These are phyloP conservation scores for Verticillium isaacii DNA, from an alignment of 2,329 filamentous ascomycete genomes.

Conservation along the genomic window DNA sequence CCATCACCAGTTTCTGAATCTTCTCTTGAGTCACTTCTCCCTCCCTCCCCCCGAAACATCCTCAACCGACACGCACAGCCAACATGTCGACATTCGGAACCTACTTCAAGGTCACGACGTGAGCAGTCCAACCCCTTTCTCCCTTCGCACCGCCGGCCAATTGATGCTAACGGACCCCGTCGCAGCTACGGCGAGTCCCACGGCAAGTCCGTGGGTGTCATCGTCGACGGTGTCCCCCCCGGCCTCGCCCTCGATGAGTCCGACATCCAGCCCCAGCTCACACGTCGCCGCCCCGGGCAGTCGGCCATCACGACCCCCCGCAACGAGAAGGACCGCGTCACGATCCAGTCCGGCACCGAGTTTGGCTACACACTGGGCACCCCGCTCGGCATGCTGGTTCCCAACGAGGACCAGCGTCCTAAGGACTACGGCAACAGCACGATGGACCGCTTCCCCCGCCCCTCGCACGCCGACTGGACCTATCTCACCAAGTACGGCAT, in stretches of 20 bases:
- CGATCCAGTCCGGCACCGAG: constrained; percentile 91
- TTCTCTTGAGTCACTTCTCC: constrained; percentile 10
- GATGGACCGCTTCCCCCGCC: constrained; percentile 87
- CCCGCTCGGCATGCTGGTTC: constrained; percentile 80
- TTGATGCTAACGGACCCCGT: neutral
- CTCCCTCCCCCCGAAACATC: neutral
- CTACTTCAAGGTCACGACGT: constrained; percentile 79
- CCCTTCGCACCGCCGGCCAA: constrained; percentile 4
- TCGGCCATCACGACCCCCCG: constrained; percentile 85
- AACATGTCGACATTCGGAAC: constrained; percentile 85
- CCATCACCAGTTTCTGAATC: constrained; percentile 2
- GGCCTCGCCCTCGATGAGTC: constrained; percentile 79
- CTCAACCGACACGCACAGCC: constrained; percentile 10
- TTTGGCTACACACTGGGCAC: constrained; percentile 86
- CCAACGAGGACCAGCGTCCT: constrained; percentile 89
- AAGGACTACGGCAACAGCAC: constrained; percentile 87
- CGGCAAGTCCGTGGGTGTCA: constrained; percentile 89
- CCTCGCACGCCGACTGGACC: constrained; percentile 93
- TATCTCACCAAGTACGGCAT: constrained; percentile 97
- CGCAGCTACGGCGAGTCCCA: constrained; percentile 61
- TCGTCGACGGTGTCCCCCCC: constrained; percentile 88
- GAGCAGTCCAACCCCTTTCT: constrained; percentile 27
- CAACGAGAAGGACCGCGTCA: constrained; percentile 85
- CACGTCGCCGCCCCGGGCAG: constrained; percentile 82
- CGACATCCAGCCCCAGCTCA: constrained; percentile 94